Percentiles rank a stretch among this genome's conserved stretches.
Evolutionary conservation across 2,329 filamentous ascomycete genomes (phyloP).

Genomic region (Thielaviopsis punctulata): DNA sequence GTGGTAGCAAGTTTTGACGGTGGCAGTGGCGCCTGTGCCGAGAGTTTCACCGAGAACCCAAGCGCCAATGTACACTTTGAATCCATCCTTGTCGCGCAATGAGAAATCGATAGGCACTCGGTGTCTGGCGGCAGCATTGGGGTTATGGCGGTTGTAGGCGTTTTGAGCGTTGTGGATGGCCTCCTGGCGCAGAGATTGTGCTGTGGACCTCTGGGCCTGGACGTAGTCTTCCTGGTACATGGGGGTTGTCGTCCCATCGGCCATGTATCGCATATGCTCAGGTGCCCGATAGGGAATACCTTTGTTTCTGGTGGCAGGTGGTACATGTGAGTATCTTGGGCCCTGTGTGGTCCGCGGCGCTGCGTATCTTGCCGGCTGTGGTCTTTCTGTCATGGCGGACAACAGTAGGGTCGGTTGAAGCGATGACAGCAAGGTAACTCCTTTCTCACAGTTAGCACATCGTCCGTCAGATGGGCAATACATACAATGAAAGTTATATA

Average conservation of each 20-base stretch:
- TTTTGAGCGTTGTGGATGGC: conserved; percentile 5
- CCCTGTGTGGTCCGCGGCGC: background rate
- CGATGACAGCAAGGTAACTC: background rate
- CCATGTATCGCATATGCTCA: conserved; percentile 7
- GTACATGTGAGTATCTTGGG: conserved; percentile 7
- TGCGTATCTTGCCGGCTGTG: background rate
- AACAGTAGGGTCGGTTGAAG: background rate
- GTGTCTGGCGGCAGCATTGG: background rate
- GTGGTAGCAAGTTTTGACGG: conserved; percentile 75
- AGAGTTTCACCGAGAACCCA: conserved; percentile 86
- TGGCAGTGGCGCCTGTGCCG: conserved; percentile 75
- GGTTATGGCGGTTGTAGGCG: background rate
- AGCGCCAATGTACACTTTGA: conserved; percentile 69
- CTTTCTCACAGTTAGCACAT: background rate
- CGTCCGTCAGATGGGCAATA: too few species aligned
- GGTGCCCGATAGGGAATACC: conserved; percentile 9
- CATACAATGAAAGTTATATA: too few species aligned
- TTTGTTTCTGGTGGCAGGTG: conserved; percentile 2
- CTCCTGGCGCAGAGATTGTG: conserved; percentile 5
- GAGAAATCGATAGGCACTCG: background rate
- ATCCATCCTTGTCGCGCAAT: conserved; percentile 23
- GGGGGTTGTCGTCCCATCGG: conserved; percentile 1
- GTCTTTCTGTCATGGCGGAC: background rate
- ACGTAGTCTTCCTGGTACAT: conserved; percentile 8
- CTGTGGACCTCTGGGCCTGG: conserved; percentile 1